Conservation (phyloP, 1,284 basidiomycete species). For the Cutaneotrichosporon cyanovorans region DNA sequence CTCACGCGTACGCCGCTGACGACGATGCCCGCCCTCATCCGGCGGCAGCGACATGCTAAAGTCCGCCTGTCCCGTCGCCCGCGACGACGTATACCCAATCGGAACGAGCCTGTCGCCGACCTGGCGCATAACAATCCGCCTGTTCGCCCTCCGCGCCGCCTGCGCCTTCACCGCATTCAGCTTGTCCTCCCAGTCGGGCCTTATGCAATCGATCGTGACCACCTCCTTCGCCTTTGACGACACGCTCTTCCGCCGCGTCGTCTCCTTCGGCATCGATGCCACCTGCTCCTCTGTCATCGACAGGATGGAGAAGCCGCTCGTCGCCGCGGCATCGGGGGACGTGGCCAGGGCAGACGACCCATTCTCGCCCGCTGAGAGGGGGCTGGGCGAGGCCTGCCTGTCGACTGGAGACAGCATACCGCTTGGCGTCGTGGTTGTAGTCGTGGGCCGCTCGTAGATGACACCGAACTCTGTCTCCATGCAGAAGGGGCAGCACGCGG, state of each 20-base stretch:
- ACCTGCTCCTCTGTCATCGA: constrained; percentile 4
- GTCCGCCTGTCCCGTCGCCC: constrained; percentile 41
- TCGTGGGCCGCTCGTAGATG: constrained; percentile 68
- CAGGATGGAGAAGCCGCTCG: constrained; percentile 26
- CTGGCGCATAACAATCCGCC: constrained; percentile 96
- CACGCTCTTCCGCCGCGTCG: constrained; percentile 47
- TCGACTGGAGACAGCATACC: constrained; percentile 1
- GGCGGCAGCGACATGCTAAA: constrained; percentile 37
- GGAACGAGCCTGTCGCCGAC: constrained; percentile 95
- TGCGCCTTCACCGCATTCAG: constrained; percentile 79
- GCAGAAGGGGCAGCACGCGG: constrained; percentile 93
- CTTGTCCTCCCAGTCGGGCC: constrained; percentile 91
- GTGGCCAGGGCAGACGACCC: constrained; percentile 27
- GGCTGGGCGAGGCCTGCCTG: no score
- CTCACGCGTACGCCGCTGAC: constrained; percentile 14
- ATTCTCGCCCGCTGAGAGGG: not conserved
- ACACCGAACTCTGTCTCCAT: constrained; percentile 95
- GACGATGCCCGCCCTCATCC: constrained; percentile 7
- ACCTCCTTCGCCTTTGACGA: constrained; percentile 57
- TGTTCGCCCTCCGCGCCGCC: constrained; percentile 80
- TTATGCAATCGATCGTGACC: constrained; percentile 84
- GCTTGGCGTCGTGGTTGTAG: constrained; percentile 8
- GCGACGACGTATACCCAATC: constrained; percentile 70
- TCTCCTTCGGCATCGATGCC: constrained; percentile 17
- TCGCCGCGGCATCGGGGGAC: constrained; percentile 60